These are phyloP conservation scores for Crithidia brevicula DNA, from an alignment of 208 protist genomes.

Conservation along the genomic window DNA sequence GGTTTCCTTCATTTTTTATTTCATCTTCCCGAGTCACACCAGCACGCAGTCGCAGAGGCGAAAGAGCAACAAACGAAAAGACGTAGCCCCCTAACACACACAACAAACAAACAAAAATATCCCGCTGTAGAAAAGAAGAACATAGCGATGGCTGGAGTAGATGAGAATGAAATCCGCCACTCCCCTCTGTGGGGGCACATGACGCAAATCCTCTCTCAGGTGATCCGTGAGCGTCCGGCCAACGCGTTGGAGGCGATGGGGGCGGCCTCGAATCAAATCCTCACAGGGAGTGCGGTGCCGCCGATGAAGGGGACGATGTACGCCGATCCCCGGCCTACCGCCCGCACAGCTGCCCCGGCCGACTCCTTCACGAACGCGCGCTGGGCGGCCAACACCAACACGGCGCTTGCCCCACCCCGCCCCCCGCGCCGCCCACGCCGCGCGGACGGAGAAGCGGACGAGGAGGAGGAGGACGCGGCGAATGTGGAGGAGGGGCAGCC, in stretches of 20 bases:
- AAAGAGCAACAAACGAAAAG: too few relatives aligned
- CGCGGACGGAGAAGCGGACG: slow-evolving; percentile 78
- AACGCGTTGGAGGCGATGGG: slow-evolving; percentile 71
- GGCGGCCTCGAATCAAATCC: slow-evolving; percentile 69
- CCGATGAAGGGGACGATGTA: slow-evolving; percentile 60
- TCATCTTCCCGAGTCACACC: too few relatives aligned
- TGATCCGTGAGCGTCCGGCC: slow-evolving; percentile 73
- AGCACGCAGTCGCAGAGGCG: not conserved
- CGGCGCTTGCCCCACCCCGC: slow-evolving; percentile 72
- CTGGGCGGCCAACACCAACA: slow-evolving; percentile 80
- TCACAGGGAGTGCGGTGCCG: slow-evolving; percentile 73
- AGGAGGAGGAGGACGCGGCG: slow-evolving; percentile 36
- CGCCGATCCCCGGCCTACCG: slow-evolving; percentile 59
- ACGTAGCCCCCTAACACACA: too few relatives aligned
- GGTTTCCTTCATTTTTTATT: too few relatives aligned
- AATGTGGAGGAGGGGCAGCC: slow-evolving; percentile 29
- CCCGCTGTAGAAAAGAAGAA: slow-evolving; percentile 1
- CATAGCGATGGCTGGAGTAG: slow-evolving; percentile 52
- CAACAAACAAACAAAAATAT: not conserved
- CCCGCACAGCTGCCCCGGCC: slow-evolving; percentile 56
- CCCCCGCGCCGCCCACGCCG: slow-evolving; percentile 55
- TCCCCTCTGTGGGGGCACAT: slow-evolving; percentile 90
- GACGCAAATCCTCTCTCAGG: slow-evolving; percentile 72
- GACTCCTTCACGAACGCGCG: slow-evolving; percentile 66
- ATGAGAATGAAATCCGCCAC: slow-evolving; percentile 61